Conservation (phyloP, 1,284 basidiomycete species). For the Pholiota adiposa region DNA sequence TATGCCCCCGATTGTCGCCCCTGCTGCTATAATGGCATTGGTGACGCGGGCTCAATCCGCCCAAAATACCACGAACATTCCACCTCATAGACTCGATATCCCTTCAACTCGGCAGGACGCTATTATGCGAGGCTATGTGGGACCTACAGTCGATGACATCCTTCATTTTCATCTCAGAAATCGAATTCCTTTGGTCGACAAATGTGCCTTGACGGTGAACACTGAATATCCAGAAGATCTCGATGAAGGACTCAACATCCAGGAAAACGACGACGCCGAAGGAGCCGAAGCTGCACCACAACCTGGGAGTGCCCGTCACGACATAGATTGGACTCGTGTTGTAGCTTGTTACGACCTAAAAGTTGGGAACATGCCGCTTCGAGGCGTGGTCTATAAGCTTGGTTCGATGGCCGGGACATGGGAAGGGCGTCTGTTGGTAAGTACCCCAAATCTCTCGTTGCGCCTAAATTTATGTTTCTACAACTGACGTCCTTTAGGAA, state of each 20-base stretch:
- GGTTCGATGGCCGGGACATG: slow-evolving; percentile 47
- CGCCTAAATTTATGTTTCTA: background rate
- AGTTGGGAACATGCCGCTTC: slow-evolving; percentile 35
- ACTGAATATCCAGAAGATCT: slow-evolving; percentile 8
- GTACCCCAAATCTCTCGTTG: slow-evolving; percentile 4
- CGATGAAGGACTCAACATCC: slow-evolving; percentile 13
- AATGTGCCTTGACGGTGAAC: slow-evolving; percentile 9
- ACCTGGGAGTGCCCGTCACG: slow-evolving; percentile 32
- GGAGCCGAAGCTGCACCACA: background rate
- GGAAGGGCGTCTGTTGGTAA: slow-evolving; percentile 46
- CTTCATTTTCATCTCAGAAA: slow-evolving; percentile 39
- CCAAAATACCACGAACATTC: slow-evolving; percentile 33
- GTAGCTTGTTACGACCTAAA: slow-evolving; percentile 43
- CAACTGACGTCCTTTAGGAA: slow-evolving; percentile 18
- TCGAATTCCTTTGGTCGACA: slow-evolving; percentile 36
- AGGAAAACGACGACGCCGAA: background rate
- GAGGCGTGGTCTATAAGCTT: slow-evolving; percentile 42
- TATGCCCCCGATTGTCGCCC: slow-evolving; percentile 41
- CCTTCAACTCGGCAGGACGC: slow-evolving; percentile 40
- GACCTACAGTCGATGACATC: slow-evolving; percentile 44
- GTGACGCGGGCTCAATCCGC: slow-evolving; percentile 40
- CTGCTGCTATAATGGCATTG: slow-evolving; percentile 42
- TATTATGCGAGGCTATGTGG: slow-evolving; percentile 23
- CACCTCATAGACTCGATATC: slow-evolving; percentile 24
- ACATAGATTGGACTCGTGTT: slow-evolving; percentile 49